Evolutionary conservation across 2,329 filamentous ascomycete genomes (phyloP).

Genomic region (Aspergillus quadricinctus): DNA sequence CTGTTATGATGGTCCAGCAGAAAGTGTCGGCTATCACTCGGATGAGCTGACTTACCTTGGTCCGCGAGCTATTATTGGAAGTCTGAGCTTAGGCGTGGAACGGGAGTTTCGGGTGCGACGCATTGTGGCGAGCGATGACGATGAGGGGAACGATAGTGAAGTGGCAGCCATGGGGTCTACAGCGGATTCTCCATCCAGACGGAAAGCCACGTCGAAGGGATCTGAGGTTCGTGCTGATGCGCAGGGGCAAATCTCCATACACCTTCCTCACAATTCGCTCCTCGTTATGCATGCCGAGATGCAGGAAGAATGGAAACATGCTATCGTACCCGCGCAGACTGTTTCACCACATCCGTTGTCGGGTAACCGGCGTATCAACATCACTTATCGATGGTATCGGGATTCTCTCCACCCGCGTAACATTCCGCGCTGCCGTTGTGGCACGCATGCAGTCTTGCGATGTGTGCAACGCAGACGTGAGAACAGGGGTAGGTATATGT

Average conservation of each 20-base stretch:
- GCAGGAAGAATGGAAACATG: conserved; percentile 96
- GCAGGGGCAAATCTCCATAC: conserved; percentile 84
- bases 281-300: conserved; percentile 96
- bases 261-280: conserved; percentile 89
- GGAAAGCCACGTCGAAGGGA: conserved; percentile 1
- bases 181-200: background rate
- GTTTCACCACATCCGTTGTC: conserved; percentile 83
- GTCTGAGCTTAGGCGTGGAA: conserved; percentile 84
- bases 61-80: conserved; percentile 82
- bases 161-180: conserved; percentile 25
- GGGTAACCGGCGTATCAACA: conserved; percentile 77
- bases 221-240: conserved; percentile 49
- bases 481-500: conserved; percentile 78
- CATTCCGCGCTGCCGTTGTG: conserved; percentile 75
- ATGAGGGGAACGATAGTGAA: conserved; percentile 10
- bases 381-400: conserved; percentile 89
- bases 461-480: conserved; percentile 76
- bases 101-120: conserved; percentile 85
- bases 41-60: conserved; percentile 93
- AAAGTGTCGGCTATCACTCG: conserved; percentile 87
- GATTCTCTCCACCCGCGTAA: conserved; percentile 68
- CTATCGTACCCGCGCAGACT: conserved; percentile 66
- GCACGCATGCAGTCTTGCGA: conserved; percentile 63
- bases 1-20: conserved; percentile 75
- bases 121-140: conserved; percentile 52